Evolutionary conservation across 352 stramenopile species (phyloP).

Genomic region (Pythium apleroticum): DNA sequence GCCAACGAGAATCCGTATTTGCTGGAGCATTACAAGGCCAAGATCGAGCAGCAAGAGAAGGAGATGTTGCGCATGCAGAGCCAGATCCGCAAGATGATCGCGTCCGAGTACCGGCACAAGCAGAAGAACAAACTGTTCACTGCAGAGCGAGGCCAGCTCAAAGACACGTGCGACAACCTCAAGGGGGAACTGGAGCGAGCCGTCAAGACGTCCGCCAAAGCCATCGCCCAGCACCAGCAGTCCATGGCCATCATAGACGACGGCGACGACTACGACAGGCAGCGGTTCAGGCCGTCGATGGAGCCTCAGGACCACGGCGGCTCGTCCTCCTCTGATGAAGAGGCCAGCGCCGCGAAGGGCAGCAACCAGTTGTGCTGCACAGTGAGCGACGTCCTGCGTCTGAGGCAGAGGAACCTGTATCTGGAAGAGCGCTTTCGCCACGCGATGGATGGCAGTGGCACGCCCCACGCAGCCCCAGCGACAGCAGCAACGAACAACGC

Average conservation of each 20-base stretch:
- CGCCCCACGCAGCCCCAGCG: background rate
- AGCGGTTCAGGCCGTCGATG: background rate
- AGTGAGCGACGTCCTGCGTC: slow-evolving; percentile 47
- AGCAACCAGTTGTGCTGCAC: slow-evolving; percentile 20
- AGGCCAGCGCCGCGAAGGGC: background rate
- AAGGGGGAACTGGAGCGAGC: slow-evolving; percentile 45
- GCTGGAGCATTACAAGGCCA: slow-evolving; percentile 53
- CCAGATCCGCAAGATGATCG: slow-evolving; percentile 81
- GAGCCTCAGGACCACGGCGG: background rate
- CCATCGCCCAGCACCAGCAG: slow-evolving; percentile 27
- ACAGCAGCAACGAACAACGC: background rate
- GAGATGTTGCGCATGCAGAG: slow-evolving; percentile 61
- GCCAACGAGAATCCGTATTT: slow-evolving; percentile 72
- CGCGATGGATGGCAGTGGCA: background rate
- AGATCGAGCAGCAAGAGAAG: slow-evolving; percentile 52
- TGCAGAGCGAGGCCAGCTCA: slow-evolving; percentile 49
- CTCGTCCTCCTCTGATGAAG: background rate
- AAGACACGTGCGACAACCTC: slow-evolving; percentile 46
- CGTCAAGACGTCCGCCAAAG: slow-evolving; percentile 37
- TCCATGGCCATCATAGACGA: slow-evolving; percentile 4
- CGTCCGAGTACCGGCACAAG: slow-evolving; percentile 72
- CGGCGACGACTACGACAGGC: background rate
- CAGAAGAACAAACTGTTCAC: slow-evolving; percentile 59
- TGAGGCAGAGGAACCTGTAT: slow-evolving; percentile 57
- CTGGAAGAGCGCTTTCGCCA: slow-evolving; percentile 60